Evolutionary conservation across 1,284 basidiomycete genomes (phyloP).

Genomic region (Cutaneotrichosporon cyanovorans): DNA sequence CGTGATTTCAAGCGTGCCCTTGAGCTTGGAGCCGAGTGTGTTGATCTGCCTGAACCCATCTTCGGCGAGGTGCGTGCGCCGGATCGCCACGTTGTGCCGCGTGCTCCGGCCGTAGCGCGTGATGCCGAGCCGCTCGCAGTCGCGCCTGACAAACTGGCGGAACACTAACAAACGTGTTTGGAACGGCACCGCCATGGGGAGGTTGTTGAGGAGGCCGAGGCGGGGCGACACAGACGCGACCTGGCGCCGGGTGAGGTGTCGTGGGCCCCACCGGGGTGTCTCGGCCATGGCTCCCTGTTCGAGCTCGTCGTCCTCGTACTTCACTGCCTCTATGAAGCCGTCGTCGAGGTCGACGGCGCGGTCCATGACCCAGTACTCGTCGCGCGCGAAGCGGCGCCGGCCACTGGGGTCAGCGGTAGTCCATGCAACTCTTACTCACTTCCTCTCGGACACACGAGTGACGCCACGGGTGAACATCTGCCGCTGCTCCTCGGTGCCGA

Average conservation of each 20-base stretch:
- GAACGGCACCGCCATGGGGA: conserved; percentile 95
- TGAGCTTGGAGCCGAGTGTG: conserved; percentile 61
- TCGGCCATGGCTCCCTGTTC: conserved; percentile 22
- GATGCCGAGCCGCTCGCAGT: conserved; percentile 34
- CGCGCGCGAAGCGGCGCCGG: conserved; percentile 66
- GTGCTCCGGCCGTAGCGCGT: conserved; percentile 18
- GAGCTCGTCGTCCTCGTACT: conserved; percentile 54
- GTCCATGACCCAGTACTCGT: conserved; percentile 77
- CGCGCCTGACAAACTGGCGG: conserved; percentile 61
- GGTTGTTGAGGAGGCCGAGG: conserved; percentile 85
- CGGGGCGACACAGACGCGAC: conserved; percentile 70
- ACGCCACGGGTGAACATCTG: conserved; percentile 68
- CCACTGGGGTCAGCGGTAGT: conserved; percentile 56
- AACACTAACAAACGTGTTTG: conserved; percentile 84
- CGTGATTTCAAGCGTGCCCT: conserved; percentile 70
- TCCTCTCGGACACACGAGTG: conserved; percentile 71
- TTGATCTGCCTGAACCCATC: conserved; percentile 72
- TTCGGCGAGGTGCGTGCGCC: conserved; percentile 68
- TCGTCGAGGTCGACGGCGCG: conserved; percentile 58
- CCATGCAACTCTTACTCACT: conserved; percentile 54
- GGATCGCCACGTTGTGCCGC: conserved; percentile 53
- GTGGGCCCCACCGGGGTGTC: conserved; percentile 2
- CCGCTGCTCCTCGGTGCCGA: conserved; percentile 57
- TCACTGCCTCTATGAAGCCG: conserved; percentile 84
- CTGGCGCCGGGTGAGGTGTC: conserved; percentile 51